phyloP scores from a whole-genome alignment of 2,329 filamentous ascomycete genomes.

The Diplodia intermedia region DNA sequence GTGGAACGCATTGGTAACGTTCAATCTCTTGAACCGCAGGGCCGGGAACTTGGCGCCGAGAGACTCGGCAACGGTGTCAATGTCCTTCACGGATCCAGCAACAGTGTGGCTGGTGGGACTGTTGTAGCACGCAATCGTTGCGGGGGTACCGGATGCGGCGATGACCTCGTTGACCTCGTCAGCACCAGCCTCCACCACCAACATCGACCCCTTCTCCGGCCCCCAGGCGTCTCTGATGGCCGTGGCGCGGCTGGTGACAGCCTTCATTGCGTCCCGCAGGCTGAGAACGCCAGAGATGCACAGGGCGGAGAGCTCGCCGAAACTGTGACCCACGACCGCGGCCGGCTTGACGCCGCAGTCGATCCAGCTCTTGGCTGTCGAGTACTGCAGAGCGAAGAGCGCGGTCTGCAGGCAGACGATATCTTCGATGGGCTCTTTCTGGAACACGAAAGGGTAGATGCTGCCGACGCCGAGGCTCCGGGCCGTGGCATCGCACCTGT shows the following conservation, averaged over 20 bases:
- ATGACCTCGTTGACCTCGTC: neutral
- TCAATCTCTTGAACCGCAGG: too few relatives aligned
- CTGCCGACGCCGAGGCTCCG: conserved; percentile 27
- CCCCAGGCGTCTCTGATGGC: conserved; percentile 37
- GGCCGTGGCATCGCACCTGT: conserved; percentile 25
- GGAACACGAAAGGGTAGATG: conserved; percentile 38
- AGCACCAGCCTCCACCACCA: conserved; percentile 34
- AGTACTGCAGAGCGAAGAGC: conserved; percentile 45
- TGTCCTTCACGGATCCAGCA: conserved; percentile 34
- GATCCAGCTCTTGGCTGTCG: conserved; percentile 41
- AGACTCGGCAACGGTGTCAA: neutral
- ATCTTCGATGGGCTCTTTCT: conserved; percentile 33
- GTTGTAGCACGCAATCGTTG: conserved; percentile 36
- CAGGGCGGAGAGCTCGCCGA: conserved; percentile 31
- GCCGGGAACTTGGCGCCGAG: too few relatives aligned
- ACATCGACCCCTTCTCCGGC: conserved; percentile 39
- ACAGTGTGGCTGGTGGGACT: conserved; percentile 33
- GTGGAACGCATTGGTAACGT: too few relatives aligned
- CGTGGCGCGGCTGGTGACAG: conserved; percentile 19
- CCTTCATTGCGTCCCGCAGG: conserved; percentile 10
- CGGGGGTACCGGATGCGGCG: too few relatives aligned
- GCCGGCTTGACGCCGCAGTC: conserved; percentile 34
- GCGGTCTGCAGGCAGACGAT: conserved; percentile 40
- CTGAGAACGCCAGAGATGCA: conserved; percentile 21
- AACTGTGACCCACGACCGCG: conserved; percentile 35